Percentiles rank a stretch among this genome's conserved stretches.
These are phyloP conservation scores for Blastobotrys attinorum DNA, from an alignment of 805 yeast species.

Conservation along the genomic window DNA sequence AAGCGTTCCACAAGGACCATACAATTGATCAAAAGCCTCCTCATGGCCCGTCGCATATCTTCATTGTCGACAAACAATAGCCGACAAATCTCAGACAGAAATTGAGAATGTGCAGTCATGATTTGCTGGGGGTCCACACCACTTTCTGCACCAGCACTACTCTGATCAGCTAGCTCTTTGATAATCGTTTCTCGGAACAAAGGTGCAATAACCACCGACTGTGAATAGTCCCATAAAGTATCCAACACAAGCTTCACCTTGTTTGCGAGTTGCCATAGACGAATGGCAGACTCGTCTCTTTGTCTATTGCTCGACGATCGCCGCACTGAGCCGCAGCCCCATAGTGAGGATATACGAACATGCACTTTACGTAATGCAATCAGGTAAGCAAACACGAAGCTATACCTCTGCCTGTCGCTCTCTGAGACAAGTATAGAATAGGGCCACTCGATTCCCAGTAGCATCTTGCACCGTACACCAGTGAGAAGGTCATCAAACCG, in stretches of 20 bases:
- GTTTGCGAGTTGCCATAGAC: constrained; percentile 4
- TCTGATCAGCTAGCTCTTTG: constrained; percentile 1
- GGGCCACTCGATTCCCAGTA: constrained; percentile 19
- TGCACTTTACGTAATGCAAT: constrained; percentile 5
- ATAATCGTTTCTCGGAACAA: constrained; percentile 8
- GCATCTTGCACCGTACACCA: constrained; percentile 10
- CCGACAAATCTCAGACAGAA: constrained; percentile 4
- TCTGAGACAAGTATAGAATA: constrained; percentile 12
- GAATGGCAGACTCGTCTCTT: background rate
- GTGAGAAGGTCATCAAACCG: constrained; percentile 16
- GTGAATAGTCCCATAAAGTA: constrained; percentile 15
- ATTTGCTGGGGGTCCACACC: constrained; percentile 11
- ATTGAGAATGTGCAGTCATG: constrained; percentile 3
- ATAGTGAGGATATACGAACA: constrained; percentile 1
- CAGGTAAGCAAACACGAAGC: constrained; percentile 10
- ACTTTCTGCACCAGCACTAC: background rate
- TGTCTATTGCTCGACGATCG: background rate
- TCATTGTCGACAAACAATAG: constrained; percentile 8
- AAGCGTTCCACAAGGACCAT: background rate
- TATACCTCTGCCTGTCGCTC: constrained; percentile 3
- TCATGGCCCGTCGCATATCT: constrained; percentile 6
- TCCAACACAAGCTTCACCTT: constrained; percentile 13
- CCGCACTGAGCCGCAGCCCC: background rate
- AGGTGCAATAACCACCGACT: constrained; percentile 10
- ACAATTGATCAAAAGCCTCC: constrained; percentile 3